A percentile compares a stretch with the other conserved stretches of the same genome.
Evolutionary conservation across 2,329 filamentous ascomycete species (phyloP).

Genomic region (Fusarium sp.): DNA sequence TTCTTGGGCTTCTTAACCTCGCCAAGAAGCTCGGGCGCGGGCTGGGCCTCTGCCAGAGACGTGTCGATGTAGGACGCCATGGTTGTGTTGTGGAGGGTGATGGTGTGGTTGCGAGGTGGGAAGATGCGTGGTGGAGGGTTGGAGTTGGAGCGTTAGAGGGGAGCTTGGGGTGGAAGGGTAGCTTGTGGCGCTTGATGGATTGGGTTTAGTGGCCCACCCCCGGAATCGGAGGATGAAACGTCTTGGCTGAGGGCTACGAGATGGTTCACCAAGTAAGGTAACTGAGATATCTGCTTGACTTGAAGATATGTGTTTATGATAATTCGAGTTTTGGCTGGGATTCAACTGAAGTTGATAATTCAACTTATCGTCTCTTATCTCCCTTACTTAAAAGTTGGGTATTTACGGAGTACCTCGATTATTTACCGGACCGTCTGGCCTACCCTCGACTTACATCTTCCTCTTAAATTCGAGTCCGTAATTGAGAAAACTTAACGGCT

Average conservation of each 20-base stretch:
- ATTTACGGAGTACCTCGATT: no score
- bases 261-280: no score
- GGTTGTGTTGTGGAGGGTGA: conserved; percentile 2
- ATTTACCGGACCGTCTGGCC: no score
- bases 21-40: conserved; percentile 58
- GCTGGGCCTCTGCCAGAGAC: conserved; percentile 49
- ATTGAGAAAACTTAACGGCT: no score
- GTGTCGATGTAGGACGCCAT: conserved; percentile 56
- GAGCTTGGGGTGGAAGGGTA: conserved; percentile 29
- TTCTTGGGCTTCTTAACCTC: conserved; percentile 81
- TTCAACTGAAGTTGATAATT: no score
- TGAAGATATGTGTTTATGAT: no score
- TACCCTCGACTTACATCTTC: no score
- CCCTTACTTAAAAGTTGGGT: no score
- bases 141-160: conserved; percentile 27
- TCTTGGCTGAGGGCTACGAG: neutral
- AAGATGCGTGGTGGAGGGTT: conserved; percentile 12
- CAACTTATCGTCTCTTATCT: no score
- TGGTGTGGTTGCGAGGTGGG: conserved; percentile 2
- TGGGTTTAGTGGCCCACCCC: conserved; percentile 29
- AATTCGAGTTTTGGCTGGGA: neutral
- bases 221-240: conserved; percentile 32
- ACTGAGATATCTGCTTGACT: neutral
- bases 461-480: no score
- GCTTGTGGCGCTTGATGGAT: conserved; percentile 37